Evolutionary conservation across 441 rosid genomes (phyloP).

Genomic region (Bruguiera hainesii): DNA sequence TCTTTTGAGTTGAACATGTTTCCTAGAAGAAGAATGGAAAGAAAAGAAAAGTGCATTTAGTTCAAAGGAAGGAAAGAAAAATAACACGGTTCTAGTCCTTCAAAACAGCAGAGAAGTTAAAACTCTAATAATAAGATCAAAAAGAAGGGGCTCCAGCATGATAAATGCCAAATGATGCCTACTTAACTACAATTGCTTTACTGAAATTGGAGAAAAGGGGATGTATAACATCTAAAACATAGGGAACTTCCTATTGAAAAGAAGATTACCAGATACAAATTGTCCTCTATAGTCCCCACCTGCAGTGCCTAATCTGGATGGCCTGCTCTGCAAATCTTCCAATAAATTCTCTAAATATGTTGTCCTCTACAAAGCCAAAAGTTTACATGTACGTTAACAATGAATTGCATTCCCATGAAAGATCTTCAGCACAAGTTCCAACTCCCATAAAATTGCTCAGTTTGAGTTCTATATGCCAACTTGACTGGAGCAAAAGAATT

Average conservation of each 20-base stretch:
- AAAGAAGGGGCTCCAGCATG: neutral
- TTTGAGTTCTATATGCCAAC: neutral
- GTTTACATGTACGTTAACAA: constrained; percentile 6
- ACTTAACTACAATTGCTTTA: too few species aligned
- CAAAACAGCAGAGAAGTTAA: neutral
- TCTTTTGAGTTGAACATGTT: constrained; percentile 26
- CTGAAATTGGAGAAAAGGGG: neutral
- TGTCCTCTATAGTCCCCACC: constrained; percentile 20
- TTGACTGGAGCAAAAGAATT: too few species aligned
- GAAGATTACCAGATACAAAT: constrained; percentile 28
- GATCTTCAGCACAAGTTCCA: neutral
- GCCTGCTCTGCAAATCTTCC: constrained; percentile 29
- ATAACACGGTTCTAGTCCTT: neutral
- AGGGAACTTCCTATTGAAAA: constrained; percentile 11
- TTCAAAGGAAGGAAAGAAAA: neutral
- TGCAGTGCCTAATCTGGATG: constrained; percentile 15
- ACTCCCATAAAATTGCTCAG: neutral
- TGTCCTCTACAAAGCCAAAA: constrained; percentile 39
- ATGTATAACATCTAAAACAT: neutral
- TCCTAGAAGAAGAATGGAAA: constrained; percentile 21
- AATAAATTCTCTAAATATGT: constrained; percentile 35
- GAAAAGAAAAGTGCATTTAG: neutral
- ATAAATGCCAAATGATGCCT: too few species aligned
- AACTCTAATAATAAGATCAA: neutral
- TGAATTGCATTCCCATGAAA: constrained; percentile 3